Conservation (phyloP, 331 rosid species). For the Malus hybrid region DNA sequence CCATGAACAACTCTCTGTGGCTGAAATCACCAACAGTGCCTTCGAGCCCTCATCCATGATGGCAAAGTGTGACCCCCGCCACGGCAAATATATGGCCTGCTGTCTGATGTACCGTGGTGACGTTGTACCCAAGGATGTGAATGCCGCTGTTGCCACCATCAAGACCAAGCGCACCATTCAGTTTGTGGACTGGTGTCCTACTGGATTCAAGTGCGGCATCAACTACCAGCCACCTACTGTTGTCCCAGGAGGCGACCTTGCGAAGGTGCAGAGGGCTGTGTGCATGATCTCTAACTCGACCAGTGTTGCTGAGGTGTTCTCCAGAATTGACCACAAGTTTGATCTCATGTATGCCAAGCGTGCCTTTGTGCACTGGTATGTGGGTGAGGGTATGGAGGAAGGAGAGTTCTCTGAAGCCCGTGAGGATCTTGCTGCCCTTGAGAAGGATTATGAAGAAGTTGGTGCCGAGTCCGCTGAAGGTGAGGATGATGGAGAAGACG, state of each 20-base stretch:
- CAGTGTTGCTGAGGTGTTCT: constrained; percentile 85
- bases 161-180: constrained; percentile 89
- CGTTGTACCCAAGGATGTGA: constrained; percentile 85
- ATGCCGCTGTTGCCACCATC: constrained; percentile 82
- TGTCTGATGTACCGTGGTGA: constrained; percentile 94
- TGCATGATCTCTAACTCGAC: constrained; percentile 94
- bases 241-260: constrained; percentile 90
- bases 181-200: constrained; percentile 93
- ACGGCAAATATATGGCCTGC: constrained; percentile 91
- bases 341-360: constrained; percentile 92
- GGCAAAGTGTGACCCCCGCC: constrained; percentile 97
- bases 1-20: constrained; percentile 83
- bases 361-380: constrained; percentile 90
- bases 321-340: constrained; percentile 78
- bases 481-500: constrained; percentile 60
- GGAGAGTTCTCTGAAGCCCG: constrained; percentile 93
- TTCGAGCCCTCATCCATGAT: constrained; percentile 92
- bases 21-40: constrained; percentile 87
- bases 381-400: constrained; percentile 96
- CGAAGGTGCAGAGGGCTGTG: constrained; percentile 83
- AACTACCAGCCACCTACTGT: constrained; percentile 92
- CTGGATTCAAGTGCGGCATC: constrained; percentile 88
- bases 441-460: constrained; percentile 87
- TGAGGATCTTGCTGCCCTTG: constrained; percentile 83
- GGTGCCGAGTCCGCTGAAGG: constrained; percentile 87